These are phyloP conservation scores for Sporisorium iseilematis-ciliati DNA, from an alignment of 1,284 basidiomycete genomes.

Conservation along the genomic window DNA sequence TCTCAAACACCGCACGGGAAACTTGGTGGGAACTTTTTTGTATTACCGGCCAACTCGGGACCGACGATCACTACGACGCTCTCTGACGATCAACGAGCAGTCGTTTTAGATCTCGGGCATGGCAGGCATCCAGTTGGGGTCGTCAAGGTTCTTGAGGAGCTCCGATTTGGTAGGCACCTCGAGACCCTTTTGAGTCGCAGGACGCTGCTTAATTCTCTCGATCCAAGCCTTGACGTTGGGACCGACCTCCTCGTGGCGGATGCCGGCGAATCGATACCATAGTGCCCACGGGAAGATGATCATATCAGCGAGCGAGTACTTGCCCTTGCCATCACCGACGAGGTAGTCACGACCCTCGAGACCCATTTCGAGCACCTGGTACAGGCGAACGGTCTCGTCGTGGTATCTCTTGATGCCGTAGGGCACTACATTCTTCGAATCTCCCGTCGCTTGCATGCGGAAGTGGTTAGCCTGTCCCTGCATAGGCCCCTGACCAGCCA, in stretches of 20 bases:
- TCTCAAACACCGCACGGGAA: too few species aligned
- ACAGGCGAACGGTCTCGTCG: conserved; percentile 55
- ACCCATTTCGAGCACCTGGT: conserved; percentile 50
- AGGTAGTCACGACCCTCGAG: conserved; percentile 56
- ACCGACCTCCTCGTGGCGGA: conserved; percentile 37
- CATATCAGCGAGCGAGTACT: conserved; percentile 59
- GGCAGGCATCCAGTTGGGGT: conserved; percentile 51
- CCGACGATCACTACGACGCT: too few species aligned
- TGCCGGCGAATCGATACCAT: conserved; percentile 38
- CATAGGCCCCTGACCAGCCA: conserved; percentile 48
- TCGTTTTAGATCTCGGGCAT: conserved; percentile 41
- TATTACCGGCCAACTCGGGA: too few species aligned
- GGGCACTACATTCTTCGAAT: conserved; percentile 50
- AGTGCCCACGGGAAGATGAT: conserved; percentile 53
- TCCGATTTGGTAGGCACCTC: conserved; percentile 28
- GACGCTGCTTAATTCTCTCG: conserved; percentile 36
- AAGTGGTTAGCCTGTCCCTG: conserved; percentile 61
- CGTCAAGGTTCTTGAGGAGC: conserved; percentile 42
- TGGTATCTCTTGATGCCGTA: conserved; percentile 57
- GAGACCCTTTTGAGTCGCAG: conserved; percentile 40
- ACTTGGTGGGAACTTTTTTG: too few species aligned
- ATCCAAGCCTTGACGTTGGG: conserved; percentile 50
- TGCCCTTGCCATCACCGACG: conserved; percentile 57
- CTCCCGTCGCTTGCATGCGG: conserved; percentile 47
- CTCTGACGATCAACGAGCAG: neutral